These are phyloP conservation scores for Metschnikowia peoriensis DNA, from an alignment of 805 yeast species.

Conservation along the genomic window DNA sequence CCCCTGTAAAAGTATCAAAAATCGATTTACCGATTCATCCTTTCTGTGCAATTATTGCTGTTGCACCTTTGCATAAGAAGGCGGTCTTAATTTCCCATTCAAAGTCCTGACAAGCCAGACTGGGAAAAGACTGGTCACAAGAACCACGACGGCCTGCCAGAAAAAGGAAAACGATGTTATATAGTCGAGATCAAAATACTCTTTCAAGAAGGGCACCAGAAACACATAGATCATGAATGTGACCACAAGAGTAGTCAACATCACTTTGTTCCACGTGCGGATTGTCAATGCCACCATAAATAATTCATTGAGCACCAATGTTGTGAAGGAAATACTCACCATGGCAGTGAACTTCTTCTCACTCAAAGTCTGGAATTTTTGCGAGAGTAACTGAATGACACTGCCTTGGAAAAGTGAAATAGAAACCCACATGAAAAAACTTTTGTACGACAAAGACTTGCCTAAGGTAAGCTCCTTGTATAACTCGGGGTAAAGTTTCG, in stretches of 20 bases:
- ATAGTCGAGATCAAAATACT: conserved; percentile 77
- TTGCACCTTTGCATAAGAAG: conserved; percentile 95
- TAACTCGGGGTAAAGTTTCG: conserved; percentile 88
- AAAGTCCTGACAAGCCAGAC: conserved; percentile 83
- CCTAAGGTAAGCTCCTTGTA: conserved; percentile 92
- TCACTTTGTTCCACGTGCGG: conserved; percentile 82
- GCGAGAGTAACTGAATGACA: conserved; percentile 80
- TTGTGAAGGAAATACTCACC: conserved; percentile 86
- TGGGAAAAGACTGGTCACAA: conserved; percentile 75
- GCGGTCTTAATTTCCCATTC: conserved; percentile 79
- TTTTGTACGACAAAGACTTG: conserved; percentile 76
- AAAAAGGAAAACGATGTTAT: conserved; percentile 55
- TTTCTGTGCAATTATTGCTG: conserved; percentile 44
- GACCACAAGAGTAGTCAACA: conserved; percentile 69
- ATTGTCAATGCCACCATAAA: conserved; percentile 92
- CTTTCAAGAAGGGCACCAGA: conserved; percentile 79
- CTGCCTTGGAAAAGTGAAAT: conserved; percentile 90
- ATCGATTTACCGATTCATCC: too few relatives aligned
- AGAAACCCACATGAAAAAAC: conserved; percentile 88
- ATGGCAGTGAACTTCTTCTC: conserved; percentile 55
- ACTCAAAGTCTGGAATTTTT: conserved; percentile 64
- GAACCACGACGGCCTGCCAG: conserved; percentile 67
- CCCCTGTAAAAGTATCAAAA: too few relatives aligned
- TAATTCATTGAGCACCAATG: conserved; percentile 79
- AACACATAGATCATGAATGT: conserved; percentile 67